phyloP scores from a whole-genome alignment of 2,329 filamentous ascomycete genomes.

The Fusarium nematophilum region DNA sequence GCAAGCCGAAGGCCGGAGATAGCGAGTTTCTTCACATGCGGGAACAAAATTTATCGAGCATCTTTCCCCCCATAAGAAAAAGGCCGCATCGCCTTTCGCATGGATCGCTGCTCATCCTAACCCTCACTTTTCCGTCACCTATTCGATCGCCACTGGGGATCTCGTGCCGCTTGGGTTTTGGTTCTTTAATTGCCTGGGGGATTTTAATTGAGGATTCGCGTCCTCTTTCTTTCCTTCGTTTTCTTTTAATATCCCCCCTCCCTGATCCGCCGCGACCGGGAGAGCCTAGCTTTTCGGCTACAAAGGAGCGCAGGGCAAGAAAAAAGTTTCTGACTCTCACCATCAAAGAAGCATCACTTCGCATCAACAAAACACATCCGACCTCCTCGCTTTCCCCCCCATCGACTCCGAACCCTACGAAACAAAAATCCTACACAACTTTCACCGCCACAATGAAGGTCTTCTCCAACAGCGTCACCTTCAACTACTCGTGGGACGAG shows the following conservation, averaged over 20 bases:
- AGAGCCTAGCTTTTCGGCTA: not conserved
- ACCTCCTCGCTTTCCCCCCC: too few species aligned
- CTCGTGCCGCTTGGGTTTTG: slow-evolving; percentile 7
- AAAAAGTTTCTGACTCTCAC: slow-evolving; percentile 36
- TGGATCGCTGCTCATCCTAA: slow-evolving; percentile 29
- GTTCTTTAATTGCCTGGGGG: slow-evolving; percentile 27
- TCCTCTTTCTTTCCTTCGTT: slow-evolving; percentile 4
- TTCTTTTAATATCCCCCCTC: slow-evolving; percentile 1
- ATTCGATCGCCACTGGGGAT: slow-evolving; percentile 35
- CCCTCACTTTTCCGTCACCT: slow-evolving; percentile 18
- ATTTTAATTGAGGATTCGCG: slow-evolving; percentile 23
- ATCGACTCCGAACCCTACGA: slow-evolving; percentile 17
- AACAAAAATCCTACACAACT: not conserved
- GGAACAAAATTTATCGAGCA: slow-evolving; percentile 40
- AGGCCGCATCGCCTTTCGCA: slow-evolving; percentile 35
- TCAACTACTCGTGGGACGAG: slow-evolving; percentile 98
- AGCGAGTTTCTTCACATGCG: slow-evolving; percentile 46
- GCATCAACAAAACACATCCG: slow-evolving; percentile 9
- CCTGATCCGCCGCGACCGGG: slow-evolving; percentile 2
- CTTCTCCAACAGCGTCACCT: slow-evolving; percentile 89
- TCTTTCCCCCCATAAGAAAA: slow-evolving; percentile 33
- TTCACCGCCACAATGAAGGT: slow-evolving; percentile 81
- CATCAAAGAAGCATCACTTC: slow-evolving; percentile 16
- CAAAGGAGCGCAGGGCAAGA: slow-evolving; percentile 10
- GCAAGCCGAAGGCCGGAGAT: slow-evolving; percentile 42